These are phyloP conservation scores for Fraxinus angustifolia DNA, from an alignment of 305 asterid genomes.

Conservation along the genomic window DNA sequence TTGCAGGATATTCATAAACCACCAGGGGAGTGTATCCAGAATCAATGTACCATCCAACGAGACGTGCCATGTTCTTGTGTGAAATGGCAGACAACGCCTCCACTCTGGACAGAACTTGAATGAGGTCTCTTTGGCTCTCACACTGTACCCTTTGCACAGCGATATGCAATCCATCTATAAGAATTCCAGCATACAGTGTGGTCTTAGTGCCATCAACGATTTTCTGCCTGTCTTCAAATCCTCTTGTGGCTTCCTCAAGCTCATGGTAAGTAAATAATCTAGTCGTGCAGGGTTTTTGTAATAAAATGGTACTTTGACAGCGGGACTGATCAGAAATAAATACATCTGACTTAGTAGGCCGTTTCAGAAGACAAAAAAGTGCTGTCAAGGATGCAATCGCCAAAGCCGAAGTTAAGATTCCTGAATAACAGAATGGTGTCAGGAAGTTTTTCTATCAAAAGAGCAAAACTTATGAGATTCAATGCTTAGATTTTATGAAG, in stretches of 20 bases:
- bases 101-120: constrained; percentile 35
- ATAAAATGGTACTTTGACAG: constrained; percentile 29
- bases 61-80: constrained; percentile 48
- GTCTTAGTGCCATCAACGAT: constrained; percentile 28
- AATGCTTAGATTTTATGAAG: not conserved
- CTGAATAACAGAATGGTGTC: constrained; percentile 34
- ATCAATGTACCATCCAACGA: constrained; percentile 56
- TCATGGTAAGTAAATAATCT: constrained; percentile 50
- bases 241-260: constrained; percentile 63
- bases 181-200: constrained; percentile 43
- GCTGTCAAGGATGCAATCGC: constrained; percentile 42
- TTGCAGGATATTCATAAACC: constrained; percentile 48
- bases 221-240: constrained; percentile 44
- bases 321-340: constrained; percentile 30
- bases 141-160: constrained; percentile 51
- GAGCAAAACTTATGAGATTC: not conserved
- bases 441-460: not conserved
- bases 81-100: constrained; percentile 47
- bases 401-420: constrained; percentile 45
- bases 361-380: constrained; percentile 43
- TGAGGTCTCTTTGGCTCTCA: constrained; percentile 34
- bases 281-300: constrained; percentile 31
- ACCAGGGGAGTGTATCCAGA: constrained; percentile 38
- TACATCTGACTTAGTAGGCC: constrained; percentile 32
- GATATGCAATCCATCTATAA: constrained; percentile 36